Base-by-base conservation (phyloP, 208 protist genomes). In the Phytomonas sp. region DNA sequence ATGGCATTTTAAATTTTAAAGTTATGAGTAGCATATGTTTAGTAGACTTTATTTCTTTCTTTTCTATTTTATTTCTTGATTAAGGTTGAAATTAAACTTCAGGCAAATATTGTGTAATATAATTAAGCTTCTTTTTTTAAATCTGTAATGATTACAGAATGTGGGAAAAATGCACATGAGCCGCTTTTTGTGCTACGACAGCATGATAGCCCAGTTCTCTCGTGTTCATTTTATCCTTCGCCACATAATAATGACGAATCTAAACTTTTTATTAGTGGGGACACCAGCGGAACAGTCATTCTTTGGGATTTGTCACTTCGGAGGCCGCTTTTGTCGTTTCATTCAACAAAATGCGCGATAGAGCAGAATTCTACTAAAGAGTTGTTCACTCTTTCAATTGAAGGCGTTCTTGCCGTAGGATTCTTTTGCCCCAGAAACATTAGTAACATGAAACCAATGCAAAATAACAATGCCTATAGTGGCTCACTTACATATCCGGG, bases 251-350 rank as follows among this genome's bases (percentile, higher is more conserved):
- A 72, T 66, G 67, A 73, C 52, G 75, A 70, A 12, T 76, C 75
- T 11, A 81, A 75, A 59, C 68, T 81, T 62, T 83, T 90, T 70
- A 77, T 94, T 12, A 88, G 79, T 11, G 89, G 86, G 0, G 89
- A 94, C 71, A 83, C 81, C 2, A 76, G 81, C 42, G 89, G 89
- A 5, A 63, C 74, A 10, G 86, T 87, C 2, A 81, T 80, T 19
- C 32, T 94, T 36, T 94, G 89, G 87, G 84, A 94, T 59, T 77
- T 92, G 36, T 63, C 67, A 23, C 75, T 88, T 31, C 82, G 89
- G 29, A 69, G 71, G 2, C 72, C 75, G 11, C 52, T 94, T 6
- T 4, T 81, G 14, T 69, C 70, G 4, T 87, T 94, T 60, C 66
- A 40, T 19, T 12, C 60, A 64, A 12, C 14, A 23, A 42, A 64